Evolutionary conservation across 2,329 filamentous ascomycete genomes (phyloP), one percentile per base, ranked within the genome.

Genomic region (Aspergillus japonicus): DNA sequence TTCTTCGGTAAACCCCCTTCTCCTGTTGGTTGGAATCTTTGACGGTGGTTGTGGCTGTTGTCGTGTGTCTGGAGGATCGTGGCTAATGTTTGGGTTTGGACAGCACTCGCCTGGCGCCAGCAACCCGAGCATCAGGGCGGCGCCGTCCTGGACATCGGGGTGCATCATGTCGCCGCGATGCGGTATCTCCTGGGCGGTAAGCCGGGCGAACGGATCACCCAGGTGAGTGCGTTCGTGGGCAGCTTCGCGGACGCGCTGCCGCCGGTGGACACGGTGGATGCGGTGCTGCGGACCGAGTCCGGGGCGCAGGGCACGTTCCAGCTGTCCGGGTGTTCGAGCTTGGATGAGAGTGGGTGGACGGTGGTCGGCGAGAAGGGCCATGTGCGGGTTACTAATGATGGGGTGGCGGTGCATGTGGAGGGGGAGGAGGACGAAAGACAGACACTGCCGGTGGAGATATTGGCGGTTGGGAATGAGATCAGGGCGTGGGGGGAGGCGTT

Each of bases 121-220:
- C 82, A 77, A 57, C 89, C 90, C 1, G 80, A 83, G 55, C 85
- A 91, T 70, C 89, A 92, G 74, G 90, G 90, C 57, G 90, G 90
- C 0, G 92, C 92, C 71, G 73, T 92, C 57, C 83, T 93, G 2
- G 90, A 93, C 69, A 89, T 85, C 14, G 90, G 90, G 48, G 88
- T 93, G 26, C 90, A 93, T 73, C 87, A 85, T 61, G 79, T 87
- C 6, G 89, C 89, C 7, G 86, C 77, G 0, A 80, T 88, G 53
- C 80, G 89, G 16, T 72, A 84, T 33, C 70, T 93, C 47, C 64
- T 75, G 0, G 77, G 33, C 14, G 33, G 11, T 11, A 1, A 78
- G 4, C 62, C 14, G 16, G 2, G 74, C 0, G 77, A 78, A 4
- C 72, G 82, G 50, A 76, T 83, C 29, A 73, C 75, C 12, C 77